Percentiles rank a stretch among this genome's conserved stretches.
These are phyloP conservation scores for Candida tropicalis DNA, from an alignment of 1,139 yeast species.

Conservation along the genomic window DNA sequence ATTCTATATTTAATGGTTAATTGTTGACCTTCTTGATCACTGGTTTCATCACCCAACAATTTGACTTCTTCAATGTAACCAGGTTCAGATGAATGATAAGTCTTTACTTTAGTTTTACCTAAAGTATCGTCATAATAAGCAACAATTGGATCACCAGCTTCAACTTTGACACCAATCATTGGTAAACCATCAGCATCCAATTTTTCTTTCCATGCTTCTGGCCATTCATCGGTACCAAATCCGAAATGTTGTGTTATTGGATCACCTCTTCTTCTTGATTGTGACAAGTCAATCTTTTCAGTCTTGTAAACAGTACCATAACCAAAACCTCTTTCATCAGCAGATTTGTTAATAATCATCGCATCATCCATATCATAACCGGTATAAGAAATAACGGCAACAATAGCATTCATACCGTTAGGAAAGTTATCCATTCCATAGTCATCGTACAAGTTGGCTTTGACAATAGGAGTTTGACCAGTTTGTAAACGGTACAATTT, in stretches of 20 bases:
- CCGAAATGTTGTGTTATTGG: constrained; percentile 96
- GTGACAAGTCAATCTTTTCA: constrained; percentile 82
- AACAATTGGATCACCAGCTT: constrained; percentile 95
- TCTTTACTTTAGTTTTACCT: constrained; percentile 89
- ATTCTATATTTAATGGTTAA: constrained; percentile 88
- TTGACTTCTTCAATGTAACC: constrained; percentile 96
- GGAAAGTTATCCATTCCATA: constrained; percentile 99
- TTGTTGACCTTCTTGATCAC: constrained; percentile 77
- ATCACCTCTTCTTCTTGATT: constrained; percentile 86
- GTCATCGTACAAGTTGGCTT: constrained; percentile 90
- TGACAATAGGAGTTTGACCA: constrained; percentile 97
- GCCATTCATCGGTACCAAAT: constrained; percentile 91
- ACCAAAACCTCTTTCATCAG: constrained; percentile 97
- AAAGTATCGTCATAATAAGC: constrained; percentile 90
- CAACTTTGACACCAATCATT: constrained; percentile 79
- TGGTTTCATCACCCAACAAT: constrained; percentile 76
- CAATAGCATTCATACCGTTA: constrained; percentile 97
- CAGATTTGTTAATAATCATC: constrained; percentile 95
- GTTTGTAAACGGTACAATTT: constrained; percentile 89
- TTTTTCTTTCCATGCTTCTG: constrained; percentile 83
- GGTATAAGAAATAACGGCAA: constrained; percentile 97
- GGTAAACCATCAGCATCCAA: constrained; percentile 95
- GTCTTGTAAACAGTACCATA: constrained; percentile 96
- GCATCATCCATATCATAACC: constrained; percentile 99
- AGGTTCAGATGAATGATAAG: constrained; percentile 93